These are phyloP conservation scores for Aquilaria malaccensis DNA, from an alignment of 345 rosid genomes.

Conservation along the genomic window DNA sequence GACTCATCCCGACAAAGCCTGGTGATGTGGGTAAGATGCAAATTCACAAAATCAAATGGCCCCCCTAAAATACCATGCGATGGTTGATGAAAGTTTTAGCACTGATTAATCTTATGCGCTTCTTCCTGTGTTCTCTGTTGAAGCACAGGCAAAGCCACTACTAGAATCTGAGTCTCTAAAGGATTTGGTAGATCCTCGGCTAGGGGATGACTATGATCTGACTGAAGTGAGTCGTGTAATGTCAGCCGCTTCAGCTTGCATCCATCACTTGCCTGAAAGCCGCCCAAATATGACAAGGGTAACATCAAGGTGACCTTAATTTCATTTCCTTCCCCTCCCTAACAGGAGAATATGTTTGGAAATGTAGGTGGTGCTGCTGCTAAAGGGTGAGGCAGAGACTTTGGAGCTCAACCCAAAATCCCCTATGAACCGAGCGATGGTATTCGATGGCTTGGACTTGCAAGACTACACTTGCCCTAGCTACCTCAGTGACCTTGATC, in stretches of 20 bases:
- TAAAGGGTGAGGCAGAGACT: slow-evolving; percentile 46
- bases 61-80: too few relatives aligned
- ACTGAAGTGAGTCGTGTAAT: slow-evolving; percentile 49
- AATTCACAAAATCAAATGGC: not conserved
- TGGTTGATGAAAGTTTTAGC: not conserved
- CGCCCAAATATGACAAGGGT: slow-evolving; percentile 76
- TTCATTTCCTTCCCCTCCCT: not conserved
- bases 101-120: too few relatives aligned
- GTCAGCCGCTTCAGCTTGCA: slow-evolving; percentile 63
- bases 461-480: slow-evolving; percentile 63
- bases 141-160: slow-evolving; percentile 58
- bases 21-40: slow-evolving; percentile 50
- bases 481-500: slow-evolving; percentile 68
- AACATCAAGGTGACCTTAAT: not conserved
- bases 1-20: slow-evolving; percentile 48
- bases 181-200: slow-evolving; percentile 54
- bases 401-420: slow-evolving; percentile 40
- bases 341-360: not conserved
- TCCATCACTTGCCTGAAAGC: slow-evolving; percentile 46
- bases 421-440: slow-evolving; percentile 26
- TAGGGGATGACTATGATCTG: slow-evolving; percentile 39
- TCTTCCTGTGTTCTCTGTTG: not conserved
- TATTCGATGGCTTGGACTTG: slow-evolving; percentile 50
- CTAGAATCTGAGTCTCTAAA: slow-evolving; percentile 32
- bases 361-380: slow-evolving; percentile 49